Conservation (phyloP, 305 asterid genomes). For the Stenogyne calaminthoides region DNA sequence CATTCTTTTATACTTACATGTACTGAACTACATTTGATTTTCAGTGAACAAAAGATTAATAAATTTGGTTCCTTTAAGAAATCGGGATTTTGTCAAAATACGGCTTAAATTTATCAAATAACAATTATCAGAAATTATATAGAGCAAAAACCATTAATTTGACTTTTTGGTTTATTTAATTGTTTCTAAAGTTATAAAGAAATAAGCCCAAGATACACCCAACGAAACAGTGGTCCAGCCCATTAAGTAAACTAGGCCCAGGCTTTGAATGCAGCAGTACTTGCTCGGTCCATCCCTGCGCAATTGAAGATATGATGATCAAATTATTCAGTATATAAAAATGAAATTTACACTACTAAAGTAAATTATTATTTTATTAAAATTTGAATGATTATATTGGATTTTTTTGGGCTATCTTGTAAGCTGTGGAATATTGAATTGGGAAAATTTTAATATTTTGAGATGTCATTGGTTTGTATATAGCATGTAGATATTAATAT, state of each 20-base stretch:
- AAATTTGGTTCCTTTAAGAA: neutral
- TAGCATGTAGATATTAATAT: no score
- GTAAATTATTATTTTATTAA: no score
- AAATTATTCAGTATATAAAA: no score
- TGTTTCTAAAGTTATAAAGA: neutral
- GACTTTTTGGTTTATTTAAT: neutral
- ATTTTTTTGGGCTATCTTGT: no score
- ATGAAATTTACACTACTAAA: no score
- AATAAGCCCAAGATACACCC: slow-evolving; percentile 7
- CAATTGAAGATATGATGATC: neutral
- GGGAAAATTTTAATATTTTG: no score
- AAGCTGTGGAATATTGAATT: no score
- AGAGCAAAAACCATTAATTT: neutral
- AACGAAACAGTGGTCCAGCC: slow-evolving; percentile 11
- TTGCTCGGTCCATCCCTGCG: neutral
- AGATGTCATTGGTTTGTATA: no score
- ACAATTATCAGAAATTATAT: no score
- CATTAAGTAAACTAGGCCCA: slow-evolving; percentile 19
- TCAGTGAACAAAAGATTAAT: neutral
- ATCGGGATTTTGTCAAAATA: neutral
- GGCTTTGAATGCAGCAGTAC: neutral
- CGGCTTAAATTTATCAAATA: neutral
- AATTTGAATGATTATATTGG: no score
- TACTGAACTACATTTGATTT: neutral
- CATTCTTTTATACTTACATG: neutral